A percentile compares a stretch with the other conserved stretches of the same genome.
phyloP scores from a whole-genome alignment of 2,329 filamentous ascomycete genomes.

The Raffaelea deltoideospora region DNA sequence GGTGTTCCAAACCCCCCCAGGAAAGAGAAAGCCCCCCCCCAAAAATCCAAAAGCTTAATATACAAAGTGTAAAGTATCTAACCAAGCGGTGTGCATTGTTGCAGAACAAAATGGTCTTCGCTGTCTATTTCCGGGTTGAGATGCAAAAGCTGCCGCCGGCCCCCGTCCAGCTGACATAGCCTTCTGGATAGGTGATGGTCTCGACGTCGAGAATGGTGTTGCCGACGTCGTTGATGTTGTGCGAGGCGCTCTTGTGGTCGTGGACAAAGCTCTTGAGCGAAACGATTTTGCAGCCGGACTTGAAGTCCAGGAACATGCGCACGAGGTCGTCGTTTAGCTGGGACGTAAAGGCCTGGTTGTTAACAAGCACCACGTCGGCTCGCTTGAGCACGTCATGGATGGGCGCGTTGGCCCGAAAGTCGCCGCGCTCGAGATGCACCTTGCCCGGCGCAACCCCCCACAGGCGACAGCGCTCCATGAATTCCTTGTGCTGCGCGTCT shows the following conservation, averaged over 20 bases:
- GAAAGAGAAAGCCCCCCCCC: no score
- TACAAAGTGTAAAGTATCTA: no score
- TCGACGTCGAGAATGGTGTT: slow-evolving; percentile 69
- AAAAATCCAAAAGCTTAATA: no score
- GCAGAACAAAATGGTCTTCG: no score
- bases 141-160: slow-evolving; percentile 77
- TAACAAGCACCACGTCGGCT: slow-evolving; percentile 92
- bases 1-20: no score
- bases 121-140: slow-evolving; percentile 67
- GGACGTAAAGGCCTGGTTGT: slow-evolving; percentile 92
- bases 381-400: slow-evolving; percentile 62
- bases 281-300: slow-evolving; percentile 77
- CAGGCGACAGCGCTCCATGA: slow-evolving; percentile 66
- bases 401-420: slow-evolving; percentile 60
- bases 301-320: slow-evolving; percentile 84
- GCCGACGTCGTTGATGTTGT: slow-evolving; percentile 66
- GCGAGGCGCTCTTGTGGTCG: slow-evolving; percentile 58
- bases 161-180: slow-evolving; percentile 85
- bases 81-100: no score
- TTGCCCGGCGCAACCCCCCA: slow-evolving; percentile 76
- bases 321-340: slow-evolving; percentile 72
- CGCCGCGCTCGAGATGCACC: slow-evolving; percentile 66
- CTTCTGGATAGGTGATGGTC: slow-evolving; percentile 42
- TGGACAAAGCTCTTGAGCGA: slow-evolving; percentile 86
- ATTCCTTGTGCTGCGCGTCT: slow-evolving; percentile 66